Evolutionary conservation across 2,329 filamentous ascomycete species (phyloP).

Genomic region (Colletotrichum cuscutae): DNA sequence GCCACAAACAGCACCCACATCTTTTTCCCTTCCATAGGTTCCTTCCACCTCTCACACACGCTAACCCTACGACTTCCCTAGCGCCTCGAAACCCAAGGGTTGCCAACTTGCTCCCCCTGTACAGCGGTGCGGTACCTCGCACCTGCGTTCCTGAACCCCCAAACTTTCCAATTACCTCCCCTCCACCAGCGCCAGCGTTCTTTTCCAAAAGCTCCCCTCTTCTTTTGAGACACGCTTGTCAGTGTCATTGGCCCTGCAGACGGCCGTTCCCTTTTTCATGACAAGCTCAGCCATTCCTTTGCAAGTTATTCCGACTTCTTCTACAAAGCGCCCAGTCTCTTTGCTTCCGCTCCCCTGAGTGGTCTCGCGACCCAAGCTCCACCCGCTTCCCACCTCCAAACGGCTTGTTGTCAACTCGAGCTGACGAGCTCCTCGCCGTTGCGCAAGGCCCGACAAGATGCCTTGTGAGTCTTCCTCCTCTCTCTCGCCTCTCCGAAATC

Average conservation of each 20-base stretch:
- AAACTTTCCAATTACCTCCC: conserved; percentile 36
- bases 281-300: conserved; percentile 37
- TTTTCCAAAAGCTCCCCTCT: conserved; percentile 33
- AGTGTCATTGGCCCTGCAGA: conserved; percentile 34
- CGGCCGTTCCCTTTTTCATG: conserved; percentile 34
- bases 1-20: conserved; percentile 25
- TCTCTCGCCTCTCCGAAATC: neutral
- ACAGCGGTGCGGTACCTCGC: conserved; percentile 34
- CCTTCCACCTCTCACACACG: conserved; percentile 15
- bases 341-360: conserved; percentile 29
- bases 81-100: conserved; percentile 36
- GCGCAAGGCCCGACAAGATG: conserved; percentile 38
- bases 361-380: conserved; percentile 37
- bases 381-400: conserved; percentile 24
- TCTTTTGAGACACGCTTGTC: conserved; percentile 34
- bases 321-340: conserved; percentile 21
- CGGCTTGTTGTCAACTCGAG: conserved; percentile 30
- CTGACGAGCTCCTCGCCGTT: conserved; percentile 29
- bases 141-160: conserved; percentile 35
- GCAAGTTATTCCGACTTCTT: conserved; percentile 35
- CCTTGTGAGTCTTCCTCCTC: conserved; percentile 37
- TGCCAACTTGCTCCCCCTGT: conserved; percentile 35
- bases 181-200: conserved; percentile 26
- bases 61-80: conserved; percentile 33
- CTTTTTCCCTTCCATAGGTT: neutral